These are phyloP conservation scores for Monilinia polystroma DNA, from an alignment of 2,329 filamentous ascomycete species.

Conservation along the genomic window DNA sequence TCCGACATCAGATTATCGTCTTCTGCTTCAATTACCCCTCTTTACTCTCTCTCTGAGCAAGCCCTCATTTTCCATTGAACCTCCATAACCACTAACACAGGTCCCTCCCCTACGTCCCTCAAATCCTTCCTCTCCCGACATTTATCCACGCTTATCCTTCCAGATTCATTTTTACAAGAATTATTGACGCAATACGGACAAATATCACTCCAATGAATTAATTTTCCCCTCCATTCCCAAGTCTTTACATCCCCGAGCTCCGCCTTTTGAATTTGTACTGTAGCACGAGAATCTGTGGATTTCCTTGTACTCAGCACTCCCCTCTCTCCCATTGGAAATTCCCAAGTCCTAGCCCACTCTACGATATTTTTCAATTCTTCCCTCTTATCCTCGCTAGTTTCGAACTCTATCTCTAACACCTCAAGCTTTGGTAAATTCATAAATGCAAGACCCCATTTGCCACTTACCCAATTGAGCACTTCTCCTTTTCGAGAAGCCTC, in stretches of 20 bases:
- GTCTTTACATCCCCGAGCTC: neutral
- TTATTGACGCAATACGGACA: constrained; percentile 4
- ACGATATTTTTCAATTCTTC: constrained; percentile 31
- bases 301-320: constrained; percentile 28
- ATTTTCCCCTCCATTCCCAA: constrained; percentile 3
- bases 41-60: neutral
- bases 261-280: too few relatives aligned
- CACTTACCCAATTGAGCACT: constrained; percentile 13
- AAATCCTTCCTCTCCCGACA: constrained; percentile 5
- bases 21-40: neutral
- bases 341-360: constrained; percentile 32
- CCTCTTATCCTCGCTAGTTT: constrained; percentile 34
- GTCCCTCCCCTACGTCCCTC: neutral
- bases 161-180: neutral
- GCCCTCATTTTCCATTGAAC: constrained; percentile 4
- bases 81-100: constrained; percentile 13
- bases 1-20: neutral
- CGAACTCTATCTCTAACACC: constrained; percentile 33
- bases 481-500: constrained; percentile 1
- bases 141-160: neutral
- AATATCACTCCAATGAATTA: constrained; percentile 4
- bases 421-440: constrained; percentile 25
- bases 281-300: constrained; percentile 7
- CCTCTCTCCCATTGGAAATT: constrained; percentile 28
- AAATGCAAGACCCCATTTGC: constrained; percentile 31